Conservation (phyloP, 345 rosid genomes). For the Passiflora organensis region DNA sequence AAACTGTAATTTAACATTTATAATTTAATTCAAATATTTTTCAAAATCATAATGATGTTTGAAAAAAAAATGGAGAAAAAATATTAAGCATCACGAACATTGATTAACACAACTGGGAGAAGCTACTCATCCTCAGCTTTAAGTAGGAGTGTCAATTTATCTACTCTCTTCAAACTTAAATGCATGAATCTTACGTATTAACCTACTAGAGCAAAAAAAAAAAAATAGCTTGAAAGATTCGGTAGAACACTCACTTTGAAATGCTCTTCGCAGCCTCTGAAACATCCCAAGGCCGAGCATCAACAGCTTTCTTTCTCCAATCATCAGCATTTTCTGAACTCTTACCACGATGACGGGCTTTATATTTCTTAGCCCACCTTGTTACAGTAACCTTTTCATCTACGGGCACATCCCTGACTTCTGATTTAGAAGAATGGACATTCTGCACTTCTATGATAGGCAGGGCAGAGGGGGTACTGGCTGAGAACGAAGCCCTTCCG, state of each 20-base stretch:
- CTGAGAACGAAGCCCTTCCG: constrained; percentile 45
- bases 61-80: too few species aligned
- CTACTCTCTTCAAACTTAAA: constrained; percentile 1
- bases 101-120: too few species aligned
- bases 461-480: constrained; percentile 44
- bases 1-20: too few species aligned
- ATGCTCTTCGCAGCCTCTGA: constrained; percentile 45
- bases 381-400: constrained; percentile 86
- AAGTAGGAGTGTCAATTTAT: background rate
- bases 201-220: background rate
- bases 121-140: background rate
- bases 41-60: too few species aligned
- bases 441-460: constrained; percentile 52
- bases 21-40: too few species aligned
- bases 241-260: constrained; percentile 42
- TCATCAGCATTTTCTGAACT: constrained; percentile 54
- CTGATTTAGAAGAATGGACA: constrained; percentile 40
- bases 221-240: constrained; percentile 6
- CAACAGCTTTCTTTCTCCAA: constrained; percentile 57
- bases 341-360: constrained; percentile 43
- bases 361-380: constrained; percentile 82
- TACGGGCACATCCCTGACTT: constrained; percentile 76
- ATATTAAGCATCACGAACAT: too few species aligned
- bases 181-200: background rate
- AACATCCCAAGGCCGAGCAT: constrained; percentile 59